phyloP scores from a whole-genome alignment of 2,329 filamentous ascomycete species.

The Aspergillus sclerotialis region DNA sequence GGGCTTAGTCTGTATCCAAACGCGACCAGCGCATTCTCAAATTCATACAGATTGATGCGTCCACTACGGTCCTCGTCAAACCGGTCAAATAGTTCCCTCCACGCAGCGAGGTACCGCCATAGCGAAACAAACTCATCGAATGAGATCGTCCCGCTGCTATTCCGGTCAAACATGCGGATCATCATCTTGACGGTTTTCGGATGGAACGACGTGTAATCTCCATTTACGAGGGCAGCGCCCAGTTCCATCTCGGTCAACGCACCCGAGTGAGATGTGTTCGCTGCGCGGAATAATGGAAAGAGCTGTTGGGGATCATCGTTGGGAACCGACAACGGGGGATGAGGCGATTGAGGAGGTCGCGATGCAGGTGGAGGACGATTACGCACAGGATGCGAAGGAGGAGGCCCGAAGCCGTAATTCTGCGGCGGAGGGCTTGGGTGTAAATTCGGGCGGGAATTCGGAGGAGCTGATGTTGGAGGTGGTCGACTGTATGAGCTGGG shows the following conservation, averaged over 20 bases:
- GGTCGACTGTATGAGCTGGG: constrained; percentile 14
- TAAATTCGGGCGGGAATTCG: constrained; percentile 26
- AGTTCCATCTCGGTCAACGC: constrained; percentile 82
- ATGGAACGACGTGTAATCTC: constrained; percentile 92
- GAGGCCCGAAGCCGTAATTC: constrained; percentile 46
- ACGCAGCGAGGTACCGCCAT: constrained; percentile 92
- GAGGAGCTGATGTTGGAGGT: constrained; percentile 10
- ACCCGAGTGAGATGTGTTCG: constrained; percentile 72
- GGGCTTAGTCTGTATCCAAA: constrained; percentile 89
- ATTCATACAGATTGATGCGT: constrained; percentile 79
- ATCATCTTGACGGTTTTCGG: constrained; percentile 94
- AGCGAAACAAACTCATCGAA: constrained; percentile 95
- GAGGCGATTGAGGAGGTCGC: constrained; percentile 60
- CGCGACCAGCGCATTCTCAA: constrained; percentile 79
- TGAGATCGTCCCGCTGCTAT: constrained; percentile 79
- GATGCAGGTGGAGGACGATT: constrained; percentile 51
- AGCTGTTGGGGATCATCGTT: constrained; percentile 54
- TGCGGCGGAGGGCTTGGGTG: constrained; percentile 36
- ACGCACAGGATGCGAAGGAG: constrained; percentile 46
- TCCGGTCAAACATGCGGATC: constrained; percentile 98
- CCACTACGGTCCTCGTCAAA: constrained; percentile 85
- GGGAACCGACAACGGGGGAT: constrained; percentile 43
- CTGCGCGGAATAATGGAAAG: constrained; percentile 78
- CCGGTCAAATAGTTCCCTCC: constrained; percentile 89
- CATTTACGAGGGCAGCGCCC: constrained; percentile 85